phyloP scores from a whole-genome alignment of 140 eudicot species.

The Flaveria floridana region DNA sequence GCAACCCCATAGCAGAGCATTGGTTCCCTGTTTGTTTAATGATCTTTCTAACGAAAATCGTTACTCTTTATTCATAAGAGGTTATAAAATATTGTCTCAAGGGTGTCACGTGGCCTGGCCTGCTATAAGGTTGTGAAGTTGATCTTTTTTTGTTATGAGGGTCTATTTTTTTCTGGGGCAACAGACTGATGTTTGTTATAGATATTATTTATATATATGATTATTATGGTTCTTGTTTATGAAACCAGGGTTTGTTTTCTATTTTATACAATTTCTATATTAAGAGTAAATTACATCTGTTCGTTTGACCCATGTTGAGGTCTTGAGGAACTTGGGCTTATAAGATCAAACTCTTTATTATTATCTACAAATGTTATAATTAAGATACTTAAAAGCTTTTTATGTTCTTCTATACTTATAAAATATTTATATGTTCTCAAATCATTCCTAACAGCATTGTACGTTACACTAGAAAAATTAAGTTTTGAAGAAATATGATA shows the following conservation, averaged over 20 bases:
- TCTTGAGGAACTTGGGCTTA: too few species aligned
- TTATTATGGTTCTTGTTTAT: slow-evolving; percentile 11
- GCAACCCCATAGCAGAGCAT: slow-evolving; percentile 26
- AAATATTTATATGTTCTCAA: too few species aligned
- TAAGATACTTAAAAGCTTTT: too few species aligned
- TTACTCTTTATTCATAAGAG: slow-evolving; percentile 12
- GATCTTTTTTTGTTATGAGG: slow-evolving; percentile 6
- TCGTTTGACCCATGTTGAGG: too few species aligned
- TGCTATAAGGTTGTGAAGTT: background rate
- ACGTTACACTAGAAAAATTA: too few species aligned
- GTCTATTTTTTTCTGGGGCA: slow-evolving; percentile 20
- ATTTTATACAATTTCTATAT: background rate
- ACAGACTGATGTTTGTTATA: slow-evolving; percentile 18
- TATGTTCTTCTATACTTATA: too few species aligned
- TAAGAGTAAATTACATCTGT: too few species aligned
- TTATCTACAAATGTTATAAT: too few species aligned
- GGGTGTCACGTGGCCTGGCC: background rate
- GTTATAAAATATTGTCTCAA: slow-evolving; percentile 3
- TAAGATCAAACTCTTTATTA: too few species aligned
- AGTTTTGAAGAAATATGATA: too few species aligned
- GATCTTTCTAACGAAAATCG: slow-evolving; percentile 8
- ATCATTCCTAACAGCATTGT: too few species aligned
- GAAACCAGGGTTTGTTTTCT: background rate
- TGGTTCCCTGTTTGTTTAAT: slow-evolving; percentile 10
- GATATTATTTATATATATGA: slow-evolving; percentile 11